Base-by-base conservation (phyloP, 148 eudicot species). In the Rhododendron ovatum region DNA sequence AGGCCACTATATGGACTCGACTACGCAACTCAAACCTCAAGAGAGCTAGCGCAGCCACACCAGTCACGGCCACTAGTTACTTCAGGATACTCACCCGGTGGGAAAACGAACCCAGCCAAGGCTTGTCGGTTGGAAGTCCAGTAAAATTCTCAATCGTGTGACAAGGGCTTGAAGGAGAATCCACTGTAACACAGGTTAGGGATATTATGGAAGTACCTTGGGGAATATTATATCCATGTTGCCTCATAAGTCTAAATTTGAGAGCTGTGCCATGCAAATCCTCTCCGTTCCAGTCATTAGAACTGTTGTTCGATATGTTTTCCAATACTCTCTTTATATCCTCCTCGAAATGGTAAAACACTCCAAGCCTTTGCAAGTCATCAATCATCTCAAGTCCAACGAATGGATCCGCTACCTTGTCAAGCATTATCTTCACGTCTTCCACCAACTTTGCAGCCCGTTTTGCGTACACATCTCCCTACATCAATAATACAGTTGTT, bases 291-390 rank as follows among this genome's bases (percentile, higher is more conserved):
- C 69, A 10, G 50, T 69, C 78, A 39, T n/a, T 20, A 65, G 41
- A 63, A 33, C 74, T 67, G 14, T 4, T 80, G 73, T 20, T 11
- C 41, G 84, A 48, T 39, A 86, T 81, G 2, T 18, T n/a, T 17
- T 71, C 47, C 80, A 87, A 76, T 2, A 84, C 55, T 53, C 50
- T 35, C 18, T 35, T 84, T 82, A 89, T 89, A 59, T 89, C 81
- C 2, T 81, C 79, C 73, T 77, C 84, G 67, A 87, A 87, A 35
- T 87, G 91, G 63, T 87, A 82, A 4, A 81, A 82, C 14, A 89
- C 50, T 63, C 91, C 89, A 2, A 89, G 87, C 63, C 84, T 84
- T 74, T 87, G 80, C 83, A 89, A 74, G 50, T 80, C 75, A 65
- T 87, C 89, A 24, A 89, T 87, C 35, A 89, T 41, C 83, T 89